Percentiles rank a stretch among this genome's conserved stretches.
Evolutionary conservation across 2,329 filamentous ascomycete species (phyloP).

Genomic region (Rutstroemia sp.): DNA sequence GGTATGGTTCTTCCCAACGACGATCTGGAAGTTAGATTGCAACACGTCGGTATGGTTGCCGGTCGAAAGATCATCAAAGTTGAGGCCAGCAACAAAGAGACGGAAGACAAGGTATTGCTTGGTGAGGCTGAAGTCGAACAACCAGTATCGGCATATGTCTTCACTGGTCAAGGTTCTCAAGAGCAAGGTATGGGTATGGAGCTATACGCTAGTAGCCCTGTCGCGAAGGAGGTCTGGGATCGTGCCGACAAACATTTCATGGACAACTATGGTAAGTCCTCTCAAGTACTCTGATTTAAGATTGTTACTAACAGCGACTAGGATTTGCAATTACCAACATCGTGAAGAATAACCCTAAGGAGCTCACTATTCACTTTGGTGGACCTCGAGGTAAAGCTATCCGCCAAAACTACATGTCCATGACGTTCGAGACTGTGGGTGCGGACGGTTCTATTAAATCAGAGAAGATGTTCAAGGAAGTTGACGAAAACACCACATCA

Average conservation of each 20-base stretch:
- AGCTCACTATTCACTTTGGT: slow-evolving; percentile 96
- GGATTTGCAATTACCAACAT: slow-evolving; percentile 97
- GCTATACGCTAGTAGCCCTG: slow-evolving; percentile 84
- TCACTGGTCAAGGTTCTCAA: slow-evolving; percentile 96
- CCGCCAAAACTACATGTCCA: slow-evolving; percentile 98
- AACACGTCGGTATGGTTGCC: slow-evolving; percentile 95
- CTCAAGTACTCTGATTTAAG: background rate
- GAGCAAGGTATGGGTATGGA: slow-evolving; percentile 99
- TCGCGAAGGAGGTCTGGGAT: slow-evolving; percentile 97
- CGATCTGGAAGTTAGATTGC: slow-evolving; percentile 86
- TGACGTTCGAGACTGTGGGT: slow-evolving; percentile 98
- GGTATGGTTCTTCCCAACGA: slow-evolving; percentile 98
- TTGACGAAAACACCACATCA: slow-evolving; percentile 83
- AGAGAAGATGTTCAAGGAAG: slow-evolving; percentile 99
- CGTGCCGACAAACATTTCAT: slow-evolving; percentile 95
- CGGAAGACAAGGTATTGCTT: slow-evolving; percentile 89
- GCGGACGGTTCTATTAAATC: slow-evolving; percentile 91
- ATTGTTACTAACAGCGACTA: slow-evolving; percentile 31
- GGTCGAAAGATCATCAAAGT: slow-evolving; percentile 99
- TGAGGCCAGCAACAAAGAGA: slow-evolving; percentile 90
- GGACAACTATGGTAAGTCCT: slow-evolving; percentile 83
- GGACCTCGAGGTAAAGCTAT: slow-evolving; percentile 95
- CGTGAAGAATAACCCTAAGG: slow-evolving; percentile 98
- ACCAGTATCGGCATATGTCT: slow-evolving; percentile 92
- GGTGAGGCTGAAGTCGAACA: slow-evolving; percentile 98